Conservation (phyloP, 371 early-diverging fungal genomes). For the Rhizopus arrhizus region DNA sequence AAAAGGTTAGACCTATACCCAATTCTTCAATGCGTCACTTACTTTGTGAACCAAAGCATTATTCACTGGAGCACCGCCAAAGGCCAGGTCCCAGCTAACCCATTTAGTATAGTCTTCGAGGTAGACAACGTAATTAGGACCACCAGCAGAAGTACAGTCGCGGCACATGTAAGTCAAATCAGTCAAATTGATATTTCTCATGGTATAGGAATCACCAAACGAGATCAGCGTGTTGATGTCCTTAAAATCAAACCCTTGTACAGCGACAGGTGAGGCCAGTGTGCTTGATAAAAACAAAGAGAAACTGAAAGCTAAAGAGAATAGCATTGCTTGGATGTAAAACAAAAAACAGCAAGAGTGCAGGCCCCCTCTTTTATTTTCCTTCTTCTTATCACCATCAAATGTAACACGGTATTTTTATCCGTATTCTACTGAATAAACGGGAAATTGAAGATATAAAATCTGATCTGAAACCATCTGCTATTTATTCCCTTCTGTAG, state of each 20-base stretch:
- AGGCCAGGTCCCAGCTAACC: conserved; percentile 44
- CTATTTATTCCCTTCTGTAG: too few species aligned
- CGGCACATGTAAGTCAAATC: conserved; percentile 32
- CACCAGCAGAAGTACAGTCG: conserved; percentile 43
- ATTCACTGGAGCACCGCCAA: conserved; percentile 41
- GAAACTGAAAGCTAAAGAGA: too few species aligned
- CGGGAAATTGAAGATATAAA: too few species aligned
- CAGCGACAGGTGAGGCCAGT: background rate
- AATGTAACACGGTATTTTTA: too few species aligned
- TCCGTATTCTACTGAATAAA: too few species aligned
- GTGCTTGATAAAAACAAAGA: too few species aligned
- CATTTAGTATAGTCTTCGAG: conserved; percentile 24
- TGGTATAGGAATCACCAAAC: conserved; percentile 49
- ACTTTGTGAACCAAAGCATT: conserved; percentile 37
- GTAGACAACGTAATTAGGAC: conserved; percentile 46
- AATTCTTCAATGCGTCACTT: background rate
- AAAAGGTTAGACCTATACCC: background rate
- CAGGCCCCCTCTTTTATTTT: too few species aligned
- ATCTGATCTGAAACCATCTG: too few species aligned
- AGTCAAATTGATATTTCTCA: conserved; percentile 30
- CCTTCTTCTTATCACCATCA: too few species aligned
- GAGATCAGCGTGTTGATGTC: conserved; percentile 32
- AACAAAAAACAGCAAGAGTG: too few species aligned
- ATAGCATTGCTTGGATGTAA: too few species aligned
- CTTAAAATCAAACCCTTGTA: conserved; percentile 5